Evolutionary conservation across 2,329 filamentous ascomycete species (phyloP), one percentile per base, ranked within the genome.

Genomic region (Fusarium sp.): DNA sequence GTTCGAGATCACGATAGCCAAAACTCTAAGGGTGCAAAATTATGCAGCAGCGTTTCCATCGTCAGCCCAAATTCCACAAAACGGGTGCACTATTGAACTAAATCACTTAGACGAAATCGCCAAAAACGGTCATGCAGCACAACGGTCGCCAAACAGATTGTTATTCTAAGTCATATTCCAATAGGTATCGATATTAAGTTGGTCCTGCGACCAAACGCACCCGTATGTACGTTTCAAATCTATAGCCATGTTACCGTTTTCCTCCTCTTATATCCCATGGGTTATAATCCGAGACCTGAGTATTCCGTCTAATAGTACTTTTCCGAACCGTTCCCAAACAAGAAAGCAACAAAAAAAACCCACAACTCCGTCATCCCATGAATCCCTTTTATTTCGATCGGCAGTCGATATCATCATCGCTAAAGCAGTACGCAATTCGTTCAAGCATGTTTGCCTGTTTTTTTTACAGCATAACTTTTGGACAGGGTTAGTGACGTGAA

Each of bases 251-350:
- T 71, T 68, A 56, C 60, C 63, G 52, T 46, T 65, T 63, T 61
- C 66, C 67, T 71, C 71, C 55, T 53, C 49, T 61, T 60, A 66
- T 67, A 66, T 71, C 55, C 56, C 53, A 61, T 69, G 45, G 62
- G 66, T 59, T 54, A 63, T 67, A 40, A 66, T 58, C 62, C 68
- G 46, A 56, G 57, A 71, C 50, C 51, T 62, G 57, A 71, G 68
- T 66, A 56, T 66, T 58, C 71, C 61, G 61, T 73, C 71, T 73
- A 67, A 50, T 73, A 67, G 53, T 72, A 71, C 64, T 73, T 73
- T 74, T 65, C 71, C 70, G 61, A 69, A 68, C 70, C 70, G 55
- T 70, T 70, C 59, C 68, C 56, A 61, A 55, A 54, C 40, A 51
- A 73, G 59, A 72, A 71, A 71, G 53, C 56, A 73, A 20, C n/a